Conservation (phyloP, 2,329 filamentous ascomycete species). For the Balansia obtecta region DNA sequence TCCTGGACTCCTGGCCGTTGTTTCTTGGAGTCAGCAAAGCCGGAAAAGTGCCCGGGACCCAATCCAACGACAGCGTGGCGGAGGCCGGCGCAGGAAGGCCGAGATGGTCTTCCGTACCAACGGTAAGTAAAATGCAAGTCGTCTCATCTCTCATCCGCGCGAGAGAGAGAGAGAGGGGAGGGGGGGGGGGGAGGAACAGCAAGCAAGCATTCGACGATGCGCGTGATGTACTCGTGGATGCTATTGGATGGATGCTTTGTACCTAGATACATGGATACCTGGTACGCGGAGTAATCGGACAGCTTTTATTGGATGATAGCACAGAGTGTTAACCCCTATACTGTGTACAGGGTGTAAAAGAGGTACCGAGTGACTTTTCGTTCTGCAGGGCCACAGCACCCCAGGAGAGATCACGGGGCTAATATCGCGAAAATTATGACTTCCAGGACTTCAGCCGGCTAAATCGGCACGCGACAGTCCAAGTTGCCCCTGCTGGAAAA, state of each 20-base stretch:
- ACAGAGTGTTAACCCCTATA: no score
- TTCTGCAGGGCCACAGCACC: not conserved
- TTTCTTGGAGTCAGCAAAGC: not conserved
- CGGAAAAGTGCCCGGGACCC: not conserved
- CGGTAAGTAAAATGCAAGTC: not conserved
- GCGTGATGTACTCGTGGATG: not conserved
- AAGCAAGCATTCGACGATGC: not conserved
- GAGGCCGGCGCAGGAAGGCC: not conserved
- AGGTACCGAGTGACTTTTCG: no score
- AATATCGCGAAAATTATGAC: no score
- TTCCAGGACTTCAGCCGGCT: no score
- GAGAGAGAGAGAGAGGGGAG: no score
- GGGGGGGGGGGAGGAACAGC: no score
- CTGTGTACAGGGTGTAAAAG: no score
- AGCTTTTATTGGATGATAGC: not conserved
- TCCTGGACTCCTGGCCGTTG: not conserved
- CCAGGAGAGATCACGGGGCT: not conserved
- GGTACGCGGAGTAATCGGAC: no score
- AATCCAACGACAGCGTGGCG: not conserved
- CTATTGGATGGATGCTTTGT: no score
- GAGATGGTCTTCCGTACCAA: not conserved
- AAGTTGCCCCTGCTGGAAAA: not conserved
- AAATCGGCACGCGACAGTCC: conserved; percentile 6
- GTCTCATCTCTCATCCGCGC: not conserved
- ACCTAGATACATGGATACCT: no score